Evolutionary conservation across 306 rosid genomes (phyloP), one percentile per base, ranked within the genome.

Genomic region (Mimosa bimucronata): DNA sequence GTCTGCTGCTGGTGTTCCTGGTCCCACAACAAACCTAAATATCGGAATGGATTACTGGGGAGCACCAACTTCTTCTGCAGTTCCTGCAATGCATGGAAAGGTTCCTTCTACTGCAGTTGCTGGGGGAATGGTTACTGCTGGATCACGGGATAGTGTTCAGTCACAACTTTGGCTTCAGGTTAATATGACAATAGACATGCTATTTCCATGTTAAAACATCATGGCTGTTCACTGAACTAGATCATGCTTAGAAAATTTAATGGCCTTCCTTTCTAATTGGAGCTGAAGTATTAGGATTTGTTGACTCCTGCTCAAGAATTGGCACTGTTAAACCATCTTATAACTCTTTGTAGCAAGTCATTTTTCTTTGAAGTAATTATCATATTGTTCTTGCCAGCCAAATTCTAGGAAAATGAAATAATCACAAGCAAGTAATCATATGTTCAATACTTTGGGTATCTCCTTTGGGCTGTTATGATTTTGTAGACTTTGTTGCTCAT

Each of bases 91-190:
- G 46, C 83, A 69, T 13, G 91, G 90, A 84, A 87, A 90, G 86
- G 89, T 78, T 40, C 93, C 98, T 14, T 74, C 97, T 21, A 88
- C 91, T 83, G 88, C 96, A 71, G 91, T 91, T 84, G 87, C 89
- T 37, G 98, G 97, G 69, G 98, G 87, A 76, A 80, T 90, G 41
- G 92, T 87, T 83, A 75, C 90, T 79, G 81, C 88, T 78, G 98
- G 97, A 76, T 89, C 98, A 74, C 97, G 95, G 30, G 98, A 95
- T 70, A 79, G 85, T 84, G 88, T 88, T 80, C 98, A 87, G 88
- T 86, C 98, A 73, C 98, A 92, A 89, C 91, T 58, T 81, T 93
- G 98, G 98, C 70, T 91, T 69, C 98, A 95, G 92, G 98, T 95
- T 78, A 77, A 64, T 85, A 60, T 60, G 74, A 23, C 66, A 75